Evolutionary conservation across 148 eudicot species (phyloP), one percentile per base, ranked within the genome.

Genomic region (Vaccinium vitisidaea): DNA sequence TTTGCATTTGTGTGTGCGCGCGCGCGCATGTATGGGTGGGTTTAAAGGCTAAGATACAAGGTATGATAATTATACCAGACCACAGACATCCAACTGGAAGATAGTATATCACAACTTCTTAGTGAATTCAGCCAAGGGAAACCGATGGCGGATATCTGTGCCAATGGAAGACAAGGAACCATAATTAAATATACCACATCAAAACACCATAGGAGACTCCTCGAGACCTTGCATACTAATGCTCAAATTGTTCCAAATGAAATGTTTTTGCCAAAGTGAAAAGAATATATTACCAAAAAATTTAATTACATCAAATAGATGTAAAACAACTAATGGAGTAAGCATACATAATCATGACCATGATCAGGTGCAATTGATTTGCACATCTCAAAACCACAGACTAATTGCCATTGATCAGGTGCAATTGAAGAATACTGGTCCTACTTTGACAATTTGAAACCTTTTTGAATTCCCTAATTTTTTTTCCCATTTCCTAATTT

Each of bases 81-180:
- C 87, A 96, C 98, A 83, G 98, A 94, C 27, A 94, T 46, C 98
- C 98, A 96, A 86, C 98, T 96, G 49, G 92, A 86, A 61, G 92
- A 81, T 36, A 90, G 88, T 63, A 96, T 39, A 90, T 96, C 96
- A 86, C 96, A 96, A 85, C 98, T 96, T 59, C 93, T 91, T 30
- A 92, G 87, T 25, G 92, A 88, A 81, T 86, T 93, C 46, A 96
- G 89, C 87, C 92, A 91, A 69, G 96, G 94, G 80, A 88, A 93
- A 79, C 83, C 84, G 76, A 36, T 77, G 43, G 94, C 89, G 81
- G 87, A 85, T 84, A 96, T 90, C 98, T 96, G 86, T 63, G 23
- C 65, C 73, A 73, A 83, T 58, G 77, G 81, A 56, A 76, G 55
- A 79, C 39, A 79, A 25, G 56, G 18, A 55, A 32, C 75, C 43